Percentiles rank a stretch among this genome's conserved stretches.
These are phyloP conservation scores for Trichosporon coremiiforme DNA, from an alignment of 1,284 basidiomycete genomes.

Conservation along the genomic window DNA sequence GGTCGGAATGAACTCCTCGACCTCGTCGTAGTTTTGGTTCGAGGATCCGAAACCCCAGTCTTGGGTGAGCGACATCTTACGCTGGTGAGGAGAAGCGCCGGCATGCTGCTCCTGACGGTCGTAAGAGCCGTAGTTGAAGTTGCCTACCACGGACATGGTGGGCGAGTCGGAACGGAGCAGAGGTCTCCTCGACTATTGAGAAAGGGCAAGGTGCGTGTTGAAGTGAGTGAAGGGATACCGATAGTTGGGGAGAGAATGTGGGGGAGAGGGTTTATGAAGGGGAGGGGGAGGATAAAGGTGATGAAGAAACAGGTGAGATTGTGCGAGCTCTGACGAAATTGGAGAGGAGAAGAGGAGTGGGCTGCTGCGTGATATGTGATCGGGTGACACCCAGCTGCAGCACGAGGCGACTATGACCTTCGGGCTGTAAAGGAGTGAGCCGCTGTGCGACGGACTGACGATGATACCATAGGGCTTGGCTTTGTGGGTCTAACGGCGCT, in stretches of 20 bases:
- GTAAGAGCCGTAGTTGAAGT: slow-evolving; percentile 24
- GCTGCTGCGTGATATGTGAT: background rate
- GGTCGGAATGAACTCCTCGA: slow-evolving; percentile 24
- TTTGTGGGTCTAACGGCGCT: background rate
- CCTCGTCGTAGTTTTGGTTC: slow-evolving; percentile 16
- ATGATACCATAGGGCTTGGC: slow-evolving; percentile 11
- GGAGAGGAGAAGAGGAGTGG: background rate
- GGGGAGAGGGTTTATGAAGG: background rate
- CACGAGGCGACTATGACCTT: background rate
- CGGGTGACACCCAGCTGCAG: slow-evolving; percentile 7
- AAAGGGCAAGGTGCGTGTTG: background rate
- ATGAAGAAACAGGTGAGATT: background rate
- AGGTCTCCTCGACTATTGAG: background rate
- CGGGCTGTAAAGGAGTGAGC: background rate
- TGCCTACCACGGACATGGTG: slow-evolving; percentile 33
- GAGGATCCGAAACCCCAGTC: background rate
- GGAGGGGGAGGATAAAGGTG: background rate
- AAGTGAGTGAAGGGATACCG: slow-evolving; percentile 7
- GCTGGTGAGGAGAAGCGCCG: background rate
- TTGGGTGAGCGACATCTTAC: background rate
- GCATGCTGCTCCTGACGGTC: slow-evolving; percentile 20
- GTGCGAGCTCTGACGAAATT: background rate
- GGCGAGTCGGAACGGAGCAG: slow-evolving; percentile 17
- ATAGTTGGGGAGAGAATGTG: background rate
- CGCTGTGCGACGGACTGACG: slow-evolving; percentile 1